Conservation (phyloP, 2,329 filamentous ascomycete species). For the Rosellinia necatrix region DNA sequence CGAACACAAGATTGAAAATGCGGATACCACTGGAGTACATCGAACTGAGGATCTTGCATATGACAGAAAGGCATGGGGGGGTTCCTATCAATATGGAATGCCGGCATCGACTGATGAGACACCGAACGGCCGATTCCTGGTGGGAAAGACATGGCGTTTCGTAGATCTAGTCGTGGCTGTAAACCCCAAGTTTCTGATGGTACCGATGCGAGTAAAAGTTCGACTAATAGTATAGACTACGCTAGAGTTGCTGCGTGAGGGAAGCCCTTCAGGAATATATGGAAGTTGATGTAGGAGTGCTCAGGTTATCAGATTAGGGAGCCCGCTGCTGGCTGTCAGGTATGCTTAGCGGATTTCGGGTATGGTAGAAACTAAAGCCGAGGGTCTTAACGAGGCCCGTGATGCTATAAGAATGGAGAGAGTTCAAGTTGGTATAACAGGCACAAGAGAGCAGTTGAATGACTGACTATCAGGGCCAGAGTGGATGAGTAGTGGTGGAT, state of each 20-base stretch:
- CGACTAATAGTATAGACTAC: slow-evolving; percentile 1
- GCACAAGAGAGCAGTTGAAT: slow-evolving; percentile 24
- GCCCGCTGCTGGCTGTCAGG: slow-evolving; percentile 3
- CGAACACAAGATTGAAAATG: slow-evolving; percentile 87
- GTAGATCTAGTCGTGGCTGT: background rate
- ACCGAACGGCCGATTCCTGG: slow-evolving; percentile 32
- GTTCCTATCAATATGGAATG: slow-evolving; percentile 30
- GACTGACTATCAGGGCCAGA: slow-evolving; percentile 26
- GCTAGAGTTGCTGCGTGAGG: background rate
- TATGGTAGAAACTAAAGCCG: slow-evolving; percentile 3
- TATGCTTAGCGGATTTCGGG: slow-evolving; percentile 7
- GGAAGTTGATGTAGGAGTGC: background rate
- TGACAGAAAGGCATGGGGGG: slow-evolving; percentile 33
- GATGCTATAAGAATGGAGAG: slow-evolving; percentile 5
- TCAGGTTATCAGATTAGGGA: background rate
- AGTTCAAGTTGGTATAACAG: slow-evolving; percentile 25
- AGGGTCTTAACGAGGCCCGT: slow-evolving; percentile 1
- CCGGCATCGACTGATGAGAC: slow-evolving; percentile 33
- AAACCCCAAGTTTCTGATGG: background rate
- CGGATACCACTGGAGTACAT: slow-evolving; percentile 92
- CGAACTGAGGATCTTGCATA: slow-evolving; percentile 54
- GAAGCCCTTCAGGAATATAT: slow-evolving; percentile 9
- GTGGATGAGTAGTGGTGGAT: slow-evolving; percentile 31
- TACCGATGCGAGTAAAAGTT: slow-evolving; percentile 1
- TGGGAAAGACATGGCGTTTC: slow-evolving; percentile 36